Percentiles rank a stretch among this genome's conserved stretches.
phyloP scores from a whole-genome alignment of 2,329 filamentous ascomycete genomes.

The Paecilomyces niveus region DNA sequence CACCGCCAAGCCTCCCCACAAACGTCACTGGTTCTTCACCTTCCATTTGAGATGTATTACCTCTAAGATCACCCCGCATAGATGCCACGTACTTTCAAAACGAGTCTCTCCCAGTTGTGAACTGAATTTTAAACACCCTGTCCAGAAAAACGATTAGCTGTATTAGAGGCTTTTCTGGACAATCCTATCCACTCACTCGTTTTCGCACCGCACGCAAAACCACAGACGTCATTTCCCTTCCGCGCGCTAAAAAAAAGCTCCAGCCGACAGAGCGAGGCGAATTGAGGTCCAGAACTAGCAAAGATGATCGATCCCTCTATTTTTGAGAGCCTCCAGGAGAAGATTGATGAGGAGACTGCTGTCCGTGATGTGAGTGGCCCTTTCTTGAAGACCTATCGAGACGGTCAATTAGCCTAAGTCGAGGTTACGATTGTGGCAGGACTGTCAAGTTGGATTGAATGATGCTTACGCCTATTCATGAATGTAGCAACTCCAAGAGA shows the following conservation, averaged over 20 bases:
- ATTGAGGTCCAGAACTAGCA: constrained; percentile 20
- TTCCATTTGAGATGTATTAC: constrained; percentile 11
- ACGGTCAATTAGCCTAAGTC: constrained; percentile 4
- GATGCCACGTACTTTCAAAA: neutral
- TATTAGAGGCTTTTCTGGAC: neutral
- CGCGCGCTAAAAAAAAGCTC: neutral
- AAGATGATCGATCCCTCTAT: constrained; percentile 71
- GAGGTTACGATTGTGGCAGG: constrained; percentile 11
- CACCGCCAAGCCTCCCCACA: constrained; percentile 10
- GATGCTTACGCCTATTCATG: neutral
- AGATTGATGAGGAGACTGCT: constrained; percentile 79
- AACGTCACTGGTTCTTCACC: constrained; percentile 6
- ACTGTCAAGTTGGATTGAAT: neutral
- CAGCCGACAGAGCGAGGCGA: constrained; percentile 1
- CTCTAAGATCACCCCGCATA: constrained; percentile 5
- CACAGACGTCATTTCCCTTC: neutral
- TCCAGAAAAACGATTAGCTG: neutral
- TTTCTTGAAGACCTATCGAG: constrained; percentile 7
- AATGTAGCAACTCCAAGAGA: constrained; percentile 62
- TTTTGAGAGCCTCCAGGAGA: constrained; percentile 78
- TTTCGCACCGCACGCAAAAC: neutral
- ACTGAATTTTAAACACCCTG: neutral
- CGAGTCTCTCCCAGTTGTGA: neutral
- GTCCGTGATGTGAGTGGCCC: constrained; percentile 60
- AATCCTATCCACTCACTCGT: neutral